phyloP scores from a whole-genome alignment of 495 filamentous ascomycete genomes.

The Xylaria nigripes region DNA sequence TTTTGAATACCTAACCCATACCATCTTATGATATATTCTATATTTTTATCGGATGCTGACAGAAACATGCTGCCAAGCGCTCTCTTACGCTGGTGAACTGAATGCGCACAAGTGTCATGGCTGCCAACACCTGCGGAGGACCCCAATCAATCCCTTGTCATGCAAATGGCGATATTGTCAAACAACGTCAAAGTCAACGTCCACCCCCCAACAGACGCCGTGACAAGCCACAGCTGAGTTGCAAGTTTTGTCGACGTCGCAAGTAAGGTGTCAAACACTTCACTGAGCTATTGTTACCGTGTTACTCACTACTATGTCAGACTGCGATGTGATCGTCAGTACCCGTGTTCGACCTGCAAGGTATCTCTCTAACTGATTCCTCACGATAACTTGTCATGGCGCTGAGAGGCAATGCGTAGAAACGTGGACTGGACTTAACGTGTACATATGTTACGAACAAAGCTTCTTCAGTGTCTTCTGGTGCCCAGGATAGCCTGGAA shows the following conservation, averaged over 20 bases:
- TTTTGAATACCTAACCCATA: too few species aligned
- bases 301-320: neutral
- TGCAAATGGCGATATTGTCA: conserved; percentile 25
- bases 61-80: neutral
- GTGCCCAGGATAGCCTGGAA: conserved; percentile 5
- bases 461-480: conserved; percentile 1
- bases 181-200: conserved; percentile 8
- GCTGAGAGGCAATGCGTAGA: conserved; percentile 1
- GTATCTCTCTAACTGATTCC: neutral
- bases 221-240: conserved; percentile 13
- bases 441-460: conserved; percentile 6
- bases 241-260: conserved; percentile 8
- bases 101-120: neutral
- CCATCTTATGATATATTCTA: too few species aligned
- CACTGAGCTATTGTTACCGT: neutral
- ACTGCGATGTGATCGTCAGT: conserved; percentile 8
- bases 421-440: conserved; percentile 4
- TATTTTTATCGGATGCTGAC: too few species aligned
- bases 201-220: conserved; percentile 11
- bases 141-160: conserved; percentile 2
- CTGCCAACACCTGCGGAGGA: neutral
- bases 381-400: neutral
- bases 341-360: conserved; percentile 8
- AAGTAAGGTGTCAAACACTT: conserved; percentile 1
- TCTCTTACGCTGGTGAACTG: conserved; percentile 4